Conservation (phyloP, 805 yeast species). For the Pichia gijzeniarum region DNA sequence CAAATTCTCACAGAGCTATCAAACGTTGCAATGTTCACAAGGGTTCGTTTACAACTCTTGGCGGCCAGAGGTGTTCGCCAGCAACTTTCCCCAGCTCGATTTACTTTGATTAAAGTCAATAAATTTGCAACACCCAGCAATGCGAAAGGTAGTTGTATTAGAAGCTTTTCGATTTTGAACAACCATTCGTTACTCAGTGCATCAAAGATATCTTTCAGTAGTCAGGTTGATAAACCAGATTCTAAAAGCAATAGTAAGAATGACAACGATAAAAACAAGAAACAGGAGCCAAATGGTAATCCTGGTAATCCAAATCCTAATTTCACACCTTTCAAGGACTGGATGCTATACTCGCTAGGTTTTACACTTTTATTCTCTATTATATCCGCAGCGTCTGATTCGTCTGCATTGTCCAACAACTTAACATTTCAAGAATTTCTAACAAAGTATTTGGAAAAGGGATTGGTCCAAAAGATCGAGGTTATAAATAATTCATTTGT, state of each 20-base stretch:
- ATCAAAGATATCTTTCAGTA: slow-evolving; percentile 4
- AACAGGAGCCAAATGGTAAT: slow-evolving; percentile 13
- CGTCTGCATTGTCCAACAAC: slow-evolving; percentile 27
- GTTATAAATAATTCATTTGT: slow-evolving; percentile 77
- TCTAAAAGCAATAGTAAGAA: slow-evolving; percentile 5
- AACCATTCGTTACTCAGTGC: slow-evolving; percentile 14
- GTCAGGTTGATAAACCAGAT: slow-evolving; percentile 1
- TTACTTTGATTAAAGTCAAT: no score
- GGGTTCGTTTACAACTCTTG: no score
- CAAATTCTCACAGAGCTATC: no score
- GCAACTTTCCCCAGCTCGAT: no score
- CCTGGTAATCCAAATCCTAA: slow-evolving; percentile 1
- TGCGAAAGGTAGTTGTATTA: not conserved
- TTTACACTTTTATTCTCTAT: slow-evolving; percentile 19
- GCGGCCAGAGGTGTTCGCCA: no score
- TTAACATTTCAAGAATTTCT: slow-evolving; percentile 92
- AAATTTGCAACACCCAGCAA: no score
- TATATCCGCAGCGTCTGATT: slow-evolving; percentile 9
- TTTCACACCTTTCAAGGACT: slow-evolving; percentile 23
- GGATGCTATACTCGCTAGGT: slow-evolving; percentile 25
- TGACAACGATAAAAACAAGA: slow-evolving; percentile 7
- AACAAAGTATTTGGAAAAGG: slow-evolving; percentile 64
- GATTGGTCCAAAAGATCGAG: slow-evolving; percentile 63
- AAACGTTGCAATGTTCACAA: no score
- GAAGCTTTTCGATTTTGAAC: slow-evolving; percentile 16